A percentile compares a stretch with the other conserved stretches of the same genome.
phyloP scores from a whole-genome alignment of 352 stramenopile genomes.

The Pythium monospermum region DNA sequence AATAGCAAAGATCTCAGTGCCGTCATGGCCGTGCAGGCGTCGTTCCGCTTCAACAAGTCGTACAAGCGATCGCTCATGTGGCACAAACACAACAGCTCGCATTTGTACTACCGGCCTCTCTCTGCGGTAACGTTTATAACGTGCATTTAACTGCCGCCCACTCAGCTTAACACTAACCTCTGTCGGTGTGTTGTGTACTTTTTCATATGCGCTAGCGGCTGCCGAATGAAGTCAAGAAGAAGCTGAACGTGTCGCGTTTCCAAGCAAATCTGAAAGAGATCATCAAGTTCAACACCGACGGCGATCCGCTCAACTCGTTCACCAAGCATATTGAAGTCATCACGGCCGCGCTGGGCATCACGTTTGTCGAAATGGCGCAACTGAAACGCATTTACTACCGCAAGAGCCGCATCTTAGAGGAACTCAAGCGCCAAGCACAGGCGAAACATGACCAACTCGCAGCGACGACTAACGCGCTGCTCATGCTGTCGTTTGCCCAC shows the following conservation, averaged over 20 bases:
- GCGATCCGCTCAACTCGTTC: conserved; percentile 61
- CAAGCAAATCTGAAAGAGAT: conserved; percentile 65
- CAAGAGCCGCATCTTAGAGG: conserved; percentile 20
- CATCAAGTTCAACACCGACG: conserved; percentile 75
- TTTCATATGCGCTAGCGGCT: conserved; percentile 41
- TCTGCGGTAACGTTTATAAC: conserved; percentile 47
- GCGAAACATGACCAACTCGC: neutral
- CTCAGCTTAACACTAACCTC: no score
- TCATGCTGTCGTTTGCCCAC: no score
- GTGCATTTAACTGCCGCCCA: no score
- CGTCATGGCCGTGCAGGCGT: conserved; percentile 62
- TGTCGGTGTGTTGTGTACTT: neutral
- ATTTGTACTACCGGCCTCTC: conserved; percentile 50
- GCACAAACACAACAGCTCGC: conserved; percentile 48
- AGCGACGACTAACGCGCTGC: no score
- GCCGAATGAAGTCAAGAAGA: conserved; percentile 75
- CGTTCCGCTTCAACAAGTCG: conserved; percentile 63
- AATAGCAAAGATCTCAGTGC: conserved; percentile 57
- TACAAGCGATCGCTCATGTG: conserved; percentile 60
- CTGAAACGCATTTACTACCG: conserved; percentile 52
- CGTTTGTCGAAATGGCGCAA: conserved; percentile 46
- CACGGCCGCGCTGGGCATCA: conserved; percentile 48
- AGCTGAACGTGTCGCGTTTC: conserved; percentile 59
- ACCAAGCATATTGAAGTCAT: conserved; percentile 71
- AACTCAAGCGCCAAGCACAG: conserved; percentile 2